These are phyloP conservation scores for Fraxinus latifolia DNA, from an alignment of 305 asterid species.

Conservation along the genomic window DNA sequence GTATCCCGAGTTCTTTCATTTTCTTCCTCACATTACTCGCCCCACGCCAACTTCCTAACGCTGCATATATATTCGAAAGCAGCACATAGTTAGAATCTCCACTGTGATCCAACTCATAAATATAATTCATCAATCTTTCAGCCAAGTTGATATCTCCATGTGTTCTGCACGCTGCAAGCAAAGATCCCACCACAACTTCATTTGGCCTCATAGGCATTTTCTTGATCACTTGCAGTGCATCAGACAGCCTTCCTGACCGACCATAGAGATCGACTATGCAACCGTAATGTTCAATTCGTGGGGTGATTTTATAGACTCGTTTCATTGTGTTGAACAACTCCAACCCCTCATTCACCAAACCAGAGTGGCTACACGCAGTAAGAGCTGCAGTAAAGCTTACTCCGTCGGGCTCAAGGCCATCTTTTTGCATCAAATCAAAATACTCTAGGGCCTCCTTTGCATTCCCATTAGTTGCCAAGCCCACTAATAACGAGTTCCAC, in stretches of 20 bases:
- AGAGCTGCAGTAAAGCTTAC: slow-evolving; percentile 82
- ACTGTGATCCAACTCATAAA: slow-evolving; percentile 39
- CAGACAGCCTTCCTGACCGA: slow-evolving; percentile 67
- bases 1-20: slow-evolving; percentile 70
- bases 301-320: slow-evolving; percentile 40
- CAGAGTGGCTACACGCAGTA: slow-evolving; percentile 80
- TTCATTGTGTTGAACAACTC: slow-evolving; percentile 53
- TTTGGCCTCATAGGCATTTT: slow-evolving; percentile 72
- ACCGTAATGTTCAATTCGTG: slow-evolving; percentile 74
- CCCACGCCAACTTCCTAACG: slow-evolving; percentile 64
- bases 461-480: slow-evolving; percentile 61
- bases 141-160: slow-evolving; percentile 46
- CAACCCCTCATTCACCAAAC: slow-evolving; percentile 54
- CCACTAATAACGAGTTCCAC: slow-evolving; percentile 73
- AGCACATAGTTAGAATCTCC: slow-evolving; percentile 59
- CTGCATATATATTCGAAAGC: slow-evolving; percentile 68
- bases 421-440: slow-evolving; percentile 45
- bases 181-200: slow-evolving; percentile 64
- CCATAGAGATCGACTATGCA: slow-evolving; percentile 70
- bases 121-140: slow-evolving; percentile 48
- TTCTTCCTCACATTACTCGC: slow-evolving; percentile 66
- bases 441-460: slow-evolving; percentile 51
- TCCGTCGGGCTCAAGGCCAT: slow-evolving; percentile 57
- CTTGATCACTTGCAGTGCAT: slow-evolving; percentile 49
- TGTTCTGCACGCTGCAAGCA: slow-evolving; percentile 61